phyloP scores from a whole-genome alignment of 2,329 filamentous ascomycete species.

The Lojkania enalia region DNA sequence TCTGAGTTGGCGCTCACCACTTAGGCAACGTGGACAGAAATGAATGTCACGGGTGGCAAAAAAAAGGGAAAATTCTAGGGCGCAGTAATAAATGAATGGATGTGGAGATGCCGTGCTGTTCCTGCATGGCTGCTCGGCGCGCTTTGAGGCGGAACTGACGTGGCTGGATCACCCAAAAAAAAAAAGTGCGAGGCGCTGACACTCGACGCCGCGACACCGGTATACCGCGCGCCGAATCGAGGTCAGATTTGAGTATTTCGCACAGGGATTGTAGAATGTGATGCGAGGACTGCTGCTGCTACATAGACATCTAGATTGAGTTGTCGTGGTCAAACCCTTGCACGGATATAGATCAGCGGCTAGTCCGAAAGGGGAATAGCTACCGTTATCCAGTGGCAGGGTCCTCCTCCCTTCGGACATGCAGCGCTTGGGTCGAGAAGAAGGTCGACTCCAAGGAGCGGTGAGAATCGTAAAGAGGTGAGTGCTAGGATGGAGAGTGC shows the following conservation, averaged over 20 bases:
- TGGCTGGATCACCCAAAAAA: constrained; percentile 31
- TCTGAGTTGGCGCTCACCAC: constrained; percentile 17
- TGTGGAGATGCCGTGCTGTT: constrained; percentile 38
- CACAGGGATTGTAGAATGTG: neutral
- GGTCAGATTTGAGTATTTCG: too few species aligned
- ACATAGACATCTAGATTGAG: too few species aligned
- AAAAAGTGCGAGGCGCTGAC: too few species aligned
- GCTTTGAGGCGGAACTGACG: constrained; percentile 33
- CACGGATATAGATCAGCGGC: constrained; percentile 14
- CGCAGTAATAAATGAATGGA: constrained; percentile 32
- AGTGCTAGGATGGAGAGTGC: constrained; percentile 9
- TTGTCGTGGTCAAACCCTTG: too few species aligned
- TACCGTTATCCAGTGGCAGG: constrained; percentile 14
- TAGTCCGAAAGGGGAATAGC: constrained; percentile 10
- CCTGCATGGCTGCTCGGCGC: constrained; percentile 33
- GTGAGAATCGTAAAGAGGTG: constrained; percentile 18
- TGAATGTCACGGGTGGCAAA: constrained; percentile 22
- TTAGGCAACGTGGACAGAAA: constrained; percentile 20
- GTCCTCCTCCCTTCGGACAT: constrained; percentile 4
- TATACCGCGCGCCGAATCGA: too few species aligned
- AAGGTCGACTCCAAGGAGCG: constrained; percentile 17
- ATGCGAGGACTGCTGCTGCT: neutral
- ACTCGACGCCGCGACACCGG: too few species aligned
- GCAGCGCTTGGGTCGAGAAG: constrained; percentile 4
- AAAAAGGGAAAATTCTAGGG: constrained; percentile 34